Base-by-base conservation (phyloP, 306 rosid species). In the Dryas drummondii region DNA sequence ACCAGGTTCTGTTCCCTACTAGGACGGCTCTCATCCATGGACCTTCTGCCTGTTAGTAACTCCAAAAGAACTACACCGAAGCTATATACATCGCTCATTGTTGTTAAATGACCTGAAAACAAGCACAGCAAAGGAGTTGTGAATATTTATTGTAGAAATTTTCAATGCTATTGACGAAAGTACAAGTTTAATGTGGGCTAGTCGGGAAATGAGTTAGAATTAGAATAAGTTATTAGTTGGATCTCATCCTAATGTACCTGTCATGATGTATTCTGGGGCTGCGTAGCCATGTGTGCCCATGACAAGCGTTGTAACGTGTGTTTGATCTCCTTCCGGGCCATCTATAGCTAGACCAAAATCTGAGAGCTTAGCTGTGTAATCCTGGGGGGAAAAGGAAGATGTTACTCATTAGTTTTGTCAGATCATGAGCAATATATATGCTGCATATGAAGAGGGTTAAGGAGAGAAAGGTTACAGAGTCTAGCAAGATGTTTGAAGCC, bases 251-350 rank as follows among this genome's bases (percentile, higher is more conserved):
- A 32, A 68, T 44, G 66, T 87, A 91, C 99, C 99, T 82, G 98
- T 72, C 83, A 42, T 90, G 55, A 92, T 74, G 71, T 94, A 94
- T 81, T 92, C 99, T 0, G 98, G 99, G 59, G 97, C 99, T 14
- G 97, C 99, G 66, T 94, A 94, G 64, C 99, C 99, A 73, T 78
- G 86, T 0, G 99, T 94, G 9, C 99, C 99, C 99, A 94, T 90
- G 27, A 90, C 87, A 1, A 78, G 77, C 13, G 97, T 87, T 51
- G 93, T 81, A 13, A 89, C 53, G 55, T 92, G 93, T 4, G 92
- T 81, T 56, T 94, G 82, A n/a, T 90, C 82, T 52, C 89, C 92
- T 63, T 86, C 87, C 4, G 92, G 93, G 51, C 93, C 97, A 50
- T 94, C 91, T 8, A 84, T 89, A 55, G 99, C 99, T 41, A 94